Evolutionary conservation across 257 asterid species (phyloP).

Genomic region (Gynochthodes officinalis): DNA sequence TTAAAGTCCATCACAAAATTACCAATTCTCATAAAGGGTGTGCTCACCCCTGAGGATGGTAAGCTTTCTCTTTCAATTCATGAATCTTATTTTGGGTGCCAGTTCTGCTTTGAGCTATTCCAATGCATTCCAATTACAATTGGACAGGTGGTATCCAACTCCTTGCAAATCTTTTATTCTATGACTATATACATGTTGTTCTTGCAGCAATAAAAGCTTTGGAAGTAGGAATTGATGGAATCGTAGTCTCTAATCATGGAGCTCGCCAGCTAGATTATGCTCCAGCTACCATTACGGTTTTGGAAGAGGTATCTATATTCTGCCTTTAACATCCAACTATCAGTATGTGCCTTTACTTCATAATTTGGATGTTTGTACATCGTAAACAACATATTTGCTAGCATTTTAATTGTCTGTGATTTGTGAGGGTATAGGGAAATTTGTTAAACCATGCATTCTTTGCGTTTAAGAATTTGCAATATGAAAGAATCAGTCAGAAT

Average conservation of each 20-base stretch:
- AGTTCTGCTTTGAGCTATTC: not conserved
- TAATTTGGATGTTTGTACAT: not conserved
- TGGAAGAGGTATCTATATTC: conserved; percentile 53
- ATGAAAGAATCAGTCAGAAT: not conserved
- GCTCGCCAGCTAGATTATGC: conserved; percentile 58
- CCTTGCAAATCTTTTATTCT: not conserved
- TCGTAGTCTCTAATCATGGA: conserved; percentile 65
- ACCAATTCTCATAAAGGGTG: conserved; percentile 61
- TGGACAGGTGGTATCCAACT: not conserved
- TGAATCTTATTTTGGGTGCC: not conserved
- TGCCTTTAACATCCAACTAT: not conserved
- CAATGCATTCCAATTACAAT: not conserved
- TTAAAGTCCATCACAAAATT: conserved; percentile 51
- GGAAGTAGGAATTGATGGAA: conserved; percentile 59
- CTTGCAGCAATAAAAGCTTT: conserved; percentile 50
- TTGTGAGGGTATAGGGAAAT: not conserved
- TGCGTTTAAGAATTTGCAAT: not conserved
- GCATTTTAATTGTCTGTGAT: not conserved
- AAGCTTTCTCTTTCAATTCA: conserved; percentile 4
- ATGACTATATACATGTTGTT: not conserved
- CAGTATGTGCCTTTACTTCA: not conserved
- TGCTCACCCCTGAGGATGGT: conserved; percentile 70
- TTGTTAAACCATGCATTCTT: not conserved
- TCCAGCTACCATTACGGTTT: conserved; percentile 59
- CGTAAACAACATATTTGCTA: no score